phyloP scores from a whole-genome alignment of 106 monocot species.

The Allium cepa region DNA sequence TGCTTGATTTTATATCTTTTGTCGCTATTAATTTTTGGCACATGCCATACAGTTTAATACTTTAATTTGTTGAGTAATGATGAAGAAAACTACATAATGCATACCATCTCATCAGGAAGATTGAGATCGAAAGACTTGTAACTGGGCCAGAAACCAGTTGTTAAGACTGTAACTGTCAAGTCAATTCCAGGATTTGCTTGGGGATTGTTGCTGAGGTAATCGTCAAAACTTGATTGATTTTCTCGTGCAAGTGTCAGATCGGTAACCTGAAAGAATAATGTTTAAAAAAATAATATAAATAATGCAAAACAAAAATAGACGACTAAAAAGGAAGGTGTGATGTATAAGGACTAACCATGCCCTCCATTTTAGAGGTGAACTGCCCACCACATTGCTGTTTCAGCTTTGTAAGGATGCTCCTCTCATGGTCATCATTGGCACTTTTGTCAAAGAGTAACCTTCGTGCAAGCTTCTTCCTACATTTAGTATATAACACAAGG shows the following conservation, averaged over 20 bases:
- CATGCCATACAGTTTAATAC: too few relatives aligned
- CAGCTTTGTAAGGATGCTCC: conserved; percentile 64
- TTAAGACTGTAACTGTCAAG: conserved; percentile 85
- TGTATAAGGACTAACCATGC: conserved; percentile 43
- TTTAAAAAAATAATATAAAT: not conserved
- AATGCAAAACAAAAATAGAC: not conserved
- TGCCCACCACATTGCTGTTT: conserved; percentile 81
- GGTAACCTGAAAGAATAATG: conserved; percentile 48
- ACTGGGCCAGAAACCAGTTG: conserved; percentile 97
- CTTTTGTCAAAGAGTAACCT: conserved; percentile 67
- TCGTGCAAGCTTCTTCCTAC: conserved; percentile 66
- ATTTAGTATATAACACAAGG: conserved; percentile 7
- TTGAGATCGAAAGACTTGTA: conserved; percentile 95
- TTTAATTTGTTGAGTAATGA: too few relatives aligned
- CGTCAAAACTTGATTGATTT: conserved; percentile 81
- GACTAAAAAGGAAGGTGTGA: not conserved
- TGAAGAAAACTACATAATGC: not conserved
- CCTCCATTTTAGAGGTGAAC: conserved; percentile 83
- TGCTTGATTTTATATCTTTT: too few relatives aligned
- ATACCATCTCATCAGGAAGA: conserved; percentile 89
- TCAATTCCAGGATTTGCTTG: conserved; percentile 76
- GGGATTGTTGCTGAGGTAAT: conserved; percentile 52
- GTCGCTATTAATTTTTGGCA: too few relatives aligned
- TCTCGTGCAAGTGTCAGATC: conserved; percentile 91
- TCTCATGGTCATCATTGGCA: conserved; percentile 69